Conservation (phyloP, 352 stramenopile genomes). For the Phytophthora fragariae region DNA sequence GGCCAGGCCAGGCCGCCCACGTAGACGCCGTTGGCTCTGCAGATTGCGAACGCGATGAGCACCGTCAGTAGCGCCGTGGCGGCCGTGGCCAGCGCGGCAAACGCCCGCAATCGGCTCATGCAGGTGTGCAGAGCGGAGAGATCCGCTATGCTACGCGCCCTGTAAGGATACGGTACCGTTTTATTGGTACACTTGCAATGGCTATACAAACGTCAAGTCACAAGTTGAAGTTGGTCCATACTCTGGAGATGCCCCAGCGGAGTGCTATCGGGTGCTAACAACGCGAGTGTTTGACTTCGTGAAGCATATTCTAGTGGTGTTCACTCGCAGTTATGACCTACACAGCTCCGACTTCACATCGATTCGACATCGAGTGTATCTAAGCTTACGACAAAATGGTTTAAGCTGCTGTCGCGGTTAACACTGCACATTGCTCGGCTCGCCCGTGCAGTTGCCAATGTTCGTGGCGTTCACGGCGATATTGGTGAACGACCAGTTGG, state of each 20-base stretch:
- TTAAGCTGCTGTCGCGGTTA: not conserved
- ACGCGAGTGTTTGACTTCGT: not conserved
- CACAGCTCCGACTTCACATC: not conserved
- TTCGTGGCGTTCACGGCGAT: conserved; percentile 20
- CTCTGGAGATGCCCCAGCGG: no score
- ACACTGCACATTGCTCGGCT: conserved; percentile 15
- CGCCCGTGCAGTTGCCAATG: conserved; percentile 13
- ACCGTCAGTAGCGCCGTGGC: conserved; percentile 41
- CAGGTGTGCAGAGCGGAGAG: not conserved
- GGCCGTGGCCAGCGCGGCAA: conserved; percentile 30
- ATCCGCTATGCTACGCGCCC: not conserved
- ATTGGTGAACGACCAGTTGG: conserved; percentile 25
- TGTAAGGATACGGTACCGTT: conserved; percentile 14
- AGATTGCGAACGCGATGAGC: conserved; percentile 41
- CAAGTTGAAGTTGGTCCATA: no score
- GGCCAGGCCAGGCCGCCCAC: conserved; percentile 61
- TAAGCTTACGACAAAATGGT: not conserved
- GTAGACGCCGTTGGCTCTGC: conserved; percentile 47
- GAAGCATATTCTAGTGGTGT: not conserved
- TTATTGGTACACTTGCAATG: not conserved
- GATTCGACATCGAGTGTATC: not conserved
- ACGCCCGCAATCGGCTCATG: conserved; percentile 36
- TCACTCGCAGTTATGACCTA: not conserved
- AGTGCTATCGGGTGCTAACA: no score
- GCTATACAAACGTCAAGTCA: no score